phyloP scores from a whole-genome alignment of 2,329 filamentous ascomycete species.

The Trichoderma endophyticum region DNA sequence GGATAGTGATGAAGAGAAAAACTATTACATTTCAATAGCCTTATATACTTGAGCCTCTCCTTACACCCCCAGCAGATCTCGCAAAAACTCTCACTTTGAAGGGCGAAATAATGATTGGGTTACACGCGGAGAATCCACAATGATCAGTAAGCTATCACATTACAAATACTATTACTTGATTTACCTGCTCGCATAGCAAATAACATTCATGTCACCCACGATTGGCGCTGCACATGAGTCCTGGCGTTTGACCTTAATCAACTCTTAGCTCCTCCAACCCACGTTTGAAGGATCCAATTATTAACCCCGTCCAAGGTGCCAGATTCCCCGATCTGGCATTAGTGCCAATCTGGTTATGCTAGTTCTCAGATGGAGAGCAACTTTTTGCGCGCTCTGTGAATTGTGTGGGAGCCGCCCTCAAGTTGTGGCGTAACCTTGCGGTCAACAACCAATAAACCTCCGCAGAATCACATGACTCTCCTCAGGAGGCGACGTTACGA shows the following conservation, averaged over 20 bases:
- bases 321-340: background rate
- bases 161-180: background rate
- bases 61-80: background rate
- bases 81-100: background rate
- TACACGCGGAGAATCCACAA: background rate
- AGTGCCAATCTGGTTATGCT: background rate
- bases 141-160: background rate
- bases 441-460: background rate
- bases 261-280: background rate
- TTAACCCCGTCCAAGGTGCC: background rate
- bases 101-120: background rate
- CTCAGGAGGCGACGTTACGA: background rate
- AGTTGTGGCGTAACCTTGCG: background rate
- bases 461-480: background rate
- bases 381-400: background rate
- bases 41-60: background rate
- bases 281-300: background rate
- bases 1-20: background rate
- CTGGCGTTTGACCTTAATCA: background rate
- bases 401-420: background rate
- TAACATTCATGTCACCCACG: background rate
- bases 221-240: background rate
- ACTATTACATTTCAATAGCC: background rate
- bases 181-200: background rate
- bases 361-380: background rate